These are phyloP conservation scores for Triangularia verruculosa DNA, from an alignment of 2,329 filamentous ascomycete species.

Conservation along the genomic window DNA sequence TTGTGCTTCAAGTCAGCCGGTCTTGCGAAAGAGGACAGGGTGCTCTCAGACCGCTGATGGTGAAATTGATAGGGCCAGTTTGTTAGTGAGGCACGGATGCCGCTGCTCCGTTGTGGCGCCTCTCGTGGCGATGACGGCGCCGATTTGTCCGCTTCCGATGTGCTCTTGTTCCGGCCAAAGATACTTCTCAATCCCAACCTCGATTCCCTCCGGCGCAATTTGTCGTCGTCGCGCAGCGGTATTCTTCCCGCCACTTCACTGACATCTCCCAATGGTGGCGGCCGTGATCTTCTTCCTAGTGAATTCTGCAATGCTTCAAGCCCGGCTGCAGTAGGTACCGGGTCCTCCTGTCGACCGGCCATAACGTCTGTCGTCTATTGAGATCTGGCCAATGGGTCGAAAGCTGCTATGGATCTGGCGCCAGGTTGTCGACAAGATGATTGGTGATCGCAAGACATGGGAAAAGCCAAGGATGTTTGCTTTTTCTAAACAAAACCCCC, in stretches of 20 bases:
- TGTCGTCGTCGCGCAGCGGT: slow-evolving; percentile 41
- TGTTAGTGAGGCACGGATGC: slow-evolving; percentile 45
- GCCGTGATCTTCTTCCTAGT: slow-evolving; percentile 37
- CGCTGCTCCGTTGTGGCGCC: slow-evolving; percentile 33
- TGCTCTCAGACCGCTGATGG: slow-evolving; percentile 36
- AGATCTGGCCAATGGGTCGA: not conserved
- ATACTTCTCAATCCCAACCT: slow-evolving; percentile 50
- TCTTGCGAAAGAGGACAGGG: slow-evolving; percentile 27
- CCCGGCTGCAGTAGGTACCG: slow-evolving; percentile 27
- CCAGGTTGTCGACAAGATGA: not conserved
- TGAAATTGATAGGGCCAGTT: slow-evolving; percentile 42
- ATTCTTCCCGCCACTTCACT: slow-evolving; percentile 37
- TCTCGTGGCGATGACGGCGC: slow-evolving; percentile 25
- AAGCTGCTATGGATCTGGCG: not conserved
- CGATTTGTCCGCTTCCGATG: slow-evolving; percentile 34
- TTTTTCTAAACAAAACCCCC: not conserved
- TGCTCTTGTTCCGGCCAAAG: slow-evolving; percentile 46
- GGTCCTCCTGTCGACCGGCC: slow-evolving; percentile 17
- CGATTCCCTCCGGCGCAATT: slow-evolving; percentile 48
- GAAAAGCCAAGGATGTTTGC: not conserved
- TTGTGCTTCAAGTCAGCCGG: slow-evolving; percentile 27
- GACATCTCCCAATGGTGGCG: slow-evolving; percentile 35
- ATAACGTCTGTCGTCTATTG: slow-evolving; percentile 16
- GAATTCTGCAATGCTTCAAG: slow-evolving; percentile 32
- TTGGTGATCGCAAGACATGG: slow-evolving; percentile 1